Base-by-base conservation (phyloP, 2,329 filamentous ascomycete genomes). In the Rachicladosporium sp. region DNA sequence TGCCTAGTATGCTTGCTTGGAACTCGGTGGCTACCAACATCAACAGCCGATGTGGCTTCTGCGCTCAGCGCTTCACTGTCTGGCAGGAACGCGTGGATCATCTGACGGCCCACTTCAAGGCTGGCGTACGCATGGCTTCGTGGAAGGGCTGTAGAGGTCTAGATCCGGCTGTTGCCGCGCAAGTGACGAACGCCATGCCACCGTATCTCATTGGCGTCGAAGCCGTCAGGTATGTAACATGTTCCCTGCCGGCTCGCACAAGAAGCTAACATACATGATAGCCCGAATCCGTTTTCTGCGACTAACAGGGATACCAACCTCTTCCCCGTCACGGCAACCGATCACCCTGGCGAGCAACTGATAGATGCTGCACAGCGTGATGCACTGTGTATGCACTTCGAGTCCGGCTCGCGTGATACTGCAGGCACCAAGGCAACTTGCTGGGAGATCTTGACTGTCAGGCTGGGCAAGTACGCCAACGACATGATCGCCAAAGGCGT, bases 1-100 rank as follows among this genome's bases (percentile, higher is more conserved):
- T 78, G 67, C 50, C 62, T 61, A 54, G 65, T 61, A 79, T 76
- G 79, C 48, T 87, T 71, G 74, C 73, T 30, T 41, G 33, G 33
- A 23, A 32, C 1, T 29, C 27, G 6, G 29, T 31, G 10, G 29
- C 15, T 1, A 33, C 38, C 5, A 23, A 33, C 2, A 27, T 41
- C 5, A 36, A 30, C 4, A 36, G 33, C 5, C 38, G 38, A 3
- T 41, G 38, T 29, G 38, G 38, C 21, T 41, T 41, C 19, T 41
- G 38, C 29, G 33, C 31, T 13, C 6, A 21, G 7, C n/a, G 12
- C 3, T 35, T 41, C n/a, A n/a, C 38, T 10, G 23, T 35, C 6
- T 41, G 38, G 38, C 29, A 36, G 4, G 38, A 36, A 13, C 38
- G 38, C 10, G 12, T 35, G 1, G 38, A 41, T n/a, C 38, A 41